Percentiles rank a stretch among this genome's conserved stretches.
Conservation (phyloP, 352 stramenopile genomes). For the Phytophthora melonis region DNA sequence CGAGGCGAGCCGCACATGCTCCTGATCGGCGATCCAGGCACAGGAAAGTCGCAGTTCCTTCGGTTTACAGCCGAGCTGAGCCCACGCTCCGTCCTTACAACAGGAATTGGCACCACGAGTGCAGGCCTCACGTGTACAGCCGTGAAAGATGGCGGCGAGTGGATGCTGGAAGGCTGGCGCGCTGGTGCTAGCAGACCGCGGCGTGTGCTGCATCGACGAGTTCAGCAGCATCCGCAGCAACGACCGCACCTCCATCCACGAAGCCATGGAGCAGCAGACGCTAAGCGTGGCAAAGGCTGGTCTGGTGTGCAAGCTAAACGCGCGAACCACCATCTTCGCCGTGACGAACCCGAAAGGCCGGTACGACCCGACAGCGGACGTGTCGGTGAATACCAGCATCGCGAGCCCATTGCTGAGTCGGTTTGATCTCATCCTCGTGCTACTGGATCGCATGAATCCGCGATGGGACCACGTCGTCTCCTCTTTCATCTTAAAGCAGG, state of each 20-base stretch:
- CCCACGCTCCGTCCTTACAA: slow-evolving; percentile 96
- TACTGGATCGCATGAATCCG: slow-evolving; percentile 91
- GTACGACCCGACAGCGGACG: slow-evolving; percentile 87
- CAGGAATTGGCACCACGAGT: slow-evolving; percentile 96
- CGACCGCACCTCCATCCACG: slow-evolving; percentile 94
- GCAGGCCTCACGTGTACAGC: slow-evolving; percentile 97
- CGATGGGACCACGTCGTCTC: slow-evolving; percentile 95
- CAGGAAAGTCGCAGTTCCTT: slow-evolving; percentile 96
- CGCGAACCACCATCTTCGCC: slow-evolving; percentile 95
- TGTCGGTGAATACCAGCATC: slow-evolving; percentile 97
- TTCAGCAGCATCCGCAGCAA: slow-evolving; percentile 96
- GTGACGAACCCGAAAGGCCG: slow-evolving; percentile 95
- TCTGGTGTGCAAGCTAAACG: slow-evolving; percentile 97
- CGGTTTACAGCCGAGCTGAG: slow-evolving; percentile 96
- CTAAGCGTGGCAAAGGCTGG: slow-evolving; percentile 97
- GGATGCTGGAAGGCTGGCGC: slow-evolving; percentile 97
- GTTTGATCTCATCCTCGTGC: slow-evolving; percentile 98
- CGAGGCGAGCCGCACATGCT: slow-evolving; percentile 89
- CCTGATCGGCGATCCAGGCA: slow-evolving; percentile 80
- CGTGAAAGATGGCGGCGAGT: slow-evolving; percentile 96
- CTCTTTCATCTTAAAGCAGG: slow-evolving; percentile 95
- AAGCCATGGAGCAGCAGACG: slow-evolving; percentile 99
- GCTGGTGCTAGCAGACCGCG: slow-evolving; percentile 91
- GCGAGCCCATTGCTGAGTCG: slow-evolving; percentile 95
- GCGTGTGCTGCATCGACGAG: slow-evolving; percentile 98